phyloP scores from a whole-genome alignment of 805 yeast species.

The Candida saitoana region DNA sequence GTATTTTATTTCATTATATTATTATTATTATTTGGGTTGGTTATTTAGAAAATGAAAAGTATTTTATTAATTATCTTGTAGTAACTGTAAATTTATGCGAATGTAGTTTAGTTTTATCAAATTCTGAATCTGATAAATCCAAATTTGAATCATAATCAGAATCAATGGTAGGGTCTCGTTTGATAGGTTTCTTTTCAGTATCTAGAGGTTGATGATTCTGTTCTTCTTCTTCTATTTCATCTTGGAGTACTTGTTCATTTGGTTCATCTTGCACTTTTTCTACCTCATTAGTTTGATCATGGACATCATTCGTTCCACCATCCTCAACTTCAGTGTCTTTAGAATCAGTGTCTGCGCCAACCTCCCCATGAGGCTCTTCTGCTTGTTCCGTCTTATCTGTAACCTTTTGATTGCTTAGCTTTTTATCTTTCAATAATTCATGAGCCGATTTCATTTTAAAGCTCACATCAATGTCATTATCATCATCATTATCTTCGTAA shows the following conservation, averaged over 20 bases:
- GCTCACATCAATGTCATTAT: slow-evolving; percentile 31
- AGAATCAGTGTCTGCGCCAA: not conserved
- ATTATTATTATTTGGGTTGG: slow-evolving; percentile 2
- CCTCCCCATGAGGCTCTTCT: too few species aligned
- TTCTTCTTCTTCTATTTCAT: not conserved
- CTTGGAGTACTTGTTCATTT: not conserved
- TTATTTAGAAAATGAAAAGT: slow-evolving; percentile 1
- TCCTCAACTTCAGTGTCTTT: not conserved
- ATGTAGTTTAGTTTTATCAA: slow-evolving; percentile 8
- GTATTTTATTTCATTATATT: slow-evolving; percentile 4
- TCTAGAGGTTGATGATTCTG: not conserved
- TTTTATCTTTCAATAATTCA: slow-evolving; percentile 17
- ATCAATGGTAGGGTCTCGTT: slow-evolving; percentile 18
- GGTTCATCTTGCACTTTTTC: not conserved
- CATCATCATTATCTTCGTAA: slow-evolving; percentile 22
- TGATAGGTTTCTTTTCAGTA: not conserved
- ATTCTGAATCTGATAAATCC: slow-evolving; percentile 20
- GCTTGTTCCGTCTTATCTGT: not conserved
- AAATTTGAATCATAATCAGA: slow-evolving; percentile 22
- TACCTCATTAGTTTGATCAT: not conserved
- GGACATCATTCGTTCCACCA: not conserved
- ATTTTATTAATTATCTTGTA: not conserved
- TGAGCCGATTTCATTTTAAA: slow-evolving; percentile 42
- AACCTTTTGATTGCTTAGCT: not conserved
- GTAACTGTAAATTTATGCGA: slow-evolving; percentile 10